A percentile compares a stretch with the other conserved stretches of the same genome.
Evolutionary conservation across 495 filamentous ascomycete genomes (phyloP).

Genomic region (Lasiosphaeris hirsuta): DNA sequence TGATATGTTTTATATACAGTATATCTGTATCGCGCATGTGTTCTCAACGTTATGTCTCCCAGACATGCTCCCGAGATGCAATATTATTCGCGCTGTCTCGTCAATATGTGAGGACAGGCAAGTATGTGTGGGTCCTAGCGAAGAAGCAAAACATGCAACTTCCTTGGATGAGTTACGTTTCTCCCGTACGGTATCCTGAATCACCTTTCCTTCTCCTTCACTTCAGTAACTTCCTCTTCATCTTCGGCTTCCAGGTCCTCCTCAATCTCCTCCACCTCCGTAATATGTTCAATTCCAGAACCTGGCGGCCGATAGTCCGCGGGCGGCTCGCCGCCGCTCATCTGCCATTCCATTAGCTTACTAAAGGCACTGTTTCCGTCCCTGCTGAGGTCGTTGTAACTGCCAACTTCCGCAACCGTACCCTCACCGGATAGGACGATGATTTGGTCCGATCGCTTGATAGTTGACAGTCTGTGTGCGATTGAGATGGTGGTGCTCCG

Average conservation of each 20-base stretch:
- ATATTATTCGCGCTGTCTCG: background rate
- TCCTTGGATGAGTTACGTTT: no score
- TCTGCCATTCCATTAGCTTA: constrained; percentile 98
- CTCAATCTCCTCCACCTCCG: constrained; percentile 44
- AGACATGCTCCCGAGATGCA: background rate
- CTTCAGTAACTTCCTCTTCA: constrained; percentile 18
- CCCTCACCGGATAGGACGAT: constrained; percentile 84
- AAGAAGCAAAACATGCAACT: no score
- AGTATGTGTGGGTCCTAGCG: no score
- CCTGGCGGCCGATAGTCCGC: constrained; percentile 16
- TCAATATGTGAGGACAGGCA: no score
- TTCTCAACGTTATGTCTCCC: no score
- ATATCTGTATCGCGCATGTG: background rate
- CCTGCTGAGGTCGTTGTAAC: constrained; percentile 70
- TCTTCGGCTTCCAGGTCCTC: constrained; percentile 44
- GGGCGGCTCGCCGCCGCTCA: constrained; percentile 72
- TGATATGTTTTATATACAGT: constrained; percentile 4
- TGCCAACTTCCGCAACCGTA: constrained; percentile 83
- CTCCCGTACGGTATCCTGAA: background rate
- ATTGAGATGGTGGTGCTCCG: constrained; percentile 96
- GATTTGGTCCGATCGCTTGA: constrained; percentile 89
- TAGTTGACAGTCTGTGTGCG: constrained; percentile 90
- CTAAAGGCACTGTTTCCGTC: constrained; percentile 79
- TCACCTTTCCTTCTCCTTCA: constrained; percentile 13
- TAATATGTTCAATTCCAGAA: constrained; percentile 32